Conservation (phyloP, 768 basidiomycete species). For the Obba rivulosa region DNA sequence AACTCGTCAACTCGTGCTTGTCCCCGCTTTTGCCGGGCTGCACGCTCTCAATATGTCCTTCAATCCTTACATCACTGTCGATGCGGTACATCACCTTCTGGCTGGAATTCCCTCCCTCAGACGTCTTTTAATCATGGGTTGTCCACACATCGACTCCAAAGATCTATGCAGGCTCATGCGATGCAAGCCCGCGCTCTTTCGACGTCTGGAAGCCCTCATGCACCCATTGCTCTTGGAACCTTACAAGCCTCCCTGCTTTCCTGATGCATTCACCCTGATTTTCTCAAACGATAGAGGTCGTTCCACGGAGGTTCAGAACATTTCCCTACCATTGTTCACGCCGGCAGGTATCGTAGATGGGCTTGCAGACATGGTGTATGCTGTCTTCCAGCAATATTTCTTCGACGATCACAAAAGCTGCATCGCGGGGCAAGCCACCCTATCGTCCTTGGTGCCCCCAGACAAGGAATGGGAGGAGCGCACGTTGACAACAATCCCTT, state of each 20-base stretch:
- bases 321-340: constrained; percentile 23
- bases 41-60: constrained; percentile 23
- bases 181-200: constrained; percentile 23
- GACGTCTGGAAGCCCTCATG: constrained; percentile 20
- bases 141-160: constrained; percentile 18
- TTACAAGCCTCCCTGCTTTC: constrained; percentile 4
- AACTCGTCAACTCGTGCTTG: constrained; percentile 13
- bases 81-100: constrained; percentile 20
- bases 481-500: too few species aligned
- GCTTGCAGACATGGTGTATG: constrained; percentile 5
- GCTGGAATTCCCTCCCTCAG: constrained; percentile 16
- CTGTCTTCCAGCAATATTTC: too few species aligned
- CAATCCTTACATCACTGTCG: constrained; percentile 21
- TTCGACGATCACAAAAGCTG: too few species aligned
- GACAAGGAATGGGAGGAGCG: too few species aligned
- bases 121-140: constrained; percentile 21
- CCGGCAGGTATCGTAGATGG: constrained; percentile 22
- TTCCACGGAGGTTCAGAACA: too few species aligned
- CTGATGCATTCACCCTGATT: constrained; percentile 17
- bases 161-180: constrained; percentile 20
- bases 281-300: background rate
- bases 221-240: constrained; percentile 19
- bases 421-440: too few species aligned
- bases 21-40: constrained; percentile 4
- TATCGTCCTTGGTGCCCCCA: too few species aligned